phyloP scores from a whole-genome alignment of 2,329 filamentous ascomycete species.

The Hymenoscyphus salicellus region DNA sequence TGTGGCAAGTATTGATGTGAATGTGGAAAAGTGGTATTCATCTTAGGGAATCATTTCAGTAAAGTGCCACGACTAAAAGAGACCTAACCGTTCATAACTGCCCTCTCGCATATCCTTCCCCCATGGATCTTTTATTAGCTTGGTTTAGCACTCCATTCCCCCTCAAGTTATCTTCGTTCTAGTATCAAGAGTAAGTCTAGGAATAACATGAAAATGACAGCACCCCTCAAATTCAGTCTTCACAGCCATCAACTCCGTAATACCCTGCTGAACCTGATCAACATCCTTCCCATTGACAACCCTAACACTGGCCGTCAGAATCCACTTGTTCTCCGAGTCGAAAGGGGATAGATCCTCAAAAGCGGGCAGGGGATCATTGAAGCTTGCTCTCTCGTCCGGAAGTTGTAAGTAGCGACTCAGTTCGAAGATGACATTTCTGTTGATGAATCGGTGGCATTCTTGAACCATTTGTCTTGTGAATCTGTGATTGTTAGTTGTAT shows the following conservation, averaged over 20 bases:
- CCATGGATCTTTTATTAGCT: background rate
- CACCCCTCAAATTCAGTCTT: constrained; percentile 49
- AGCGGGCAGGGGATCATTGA: constrained; percentile 41
- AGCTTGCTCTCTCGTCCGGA: constrained; percentile 27
- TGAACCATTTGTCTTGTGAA: constrained; percentile 29
- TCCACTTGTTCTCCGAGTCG: constrained; percentile 51
- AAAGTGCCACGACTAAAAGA: background rate
- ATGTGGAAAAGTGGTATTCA: background rate
- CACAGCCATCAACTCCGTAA: constrained; percentile 49
- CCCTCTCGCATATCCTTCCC: background rate
- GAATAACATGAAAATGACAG: constrained; percentile 51
- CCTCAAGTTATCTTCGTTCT: constrained; percentile 36
- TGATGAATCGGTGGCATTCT: constrained; percentile 29
- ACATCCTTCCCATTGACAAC: constrained; percentile 57
- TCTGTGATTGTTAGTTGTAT: constrained; percentile 17
- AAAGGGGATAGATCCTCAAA: constrained; percentile 48
- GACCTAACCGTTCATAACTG: background rate
- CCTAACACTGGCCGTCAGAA: constrained; percentile 52
- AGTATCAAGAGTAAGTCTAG: constrained; percentile 54
- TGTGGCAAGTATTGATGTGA: background rate
- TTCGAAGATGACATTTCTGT: constrained; percentile 32
- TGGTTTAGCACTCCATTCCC: background rate
- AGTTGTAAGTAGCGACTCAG: constrained; percentile 29
- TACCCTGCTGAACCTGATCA: constrained; percentile 51
- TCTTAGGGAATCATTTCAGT: background rate